Percentiles rank a stretch among this genome's conserved stretches.
These are phyloP conservation scores for Emergomyces orientalis DNA, from an alignment of 2,329 filamentous ascomycete species.

Conservation along the genomic window DNA sequence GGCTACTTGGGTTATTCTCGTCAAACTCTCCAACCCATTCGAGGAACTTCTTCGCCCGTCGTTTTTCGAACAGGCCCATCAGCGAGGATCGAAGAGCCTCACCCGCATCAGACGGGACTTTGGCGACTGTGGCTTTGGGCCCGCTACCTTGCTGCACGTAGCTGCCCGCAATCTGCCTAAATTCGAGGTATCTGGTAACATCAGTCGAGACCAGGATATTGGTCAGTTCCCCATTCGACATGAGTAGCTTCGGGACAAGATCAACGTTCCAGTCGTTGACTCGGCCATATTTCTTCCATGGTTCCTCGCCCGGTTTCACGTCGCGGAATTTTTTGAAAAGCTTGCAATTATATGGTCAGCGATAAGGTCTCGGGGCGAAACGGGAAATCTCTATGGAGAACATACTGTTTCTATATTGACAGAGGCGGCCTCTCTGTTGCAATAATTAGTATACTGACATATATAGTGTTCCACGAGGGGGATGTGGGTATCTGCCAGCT, in stretches of 20 bases:
- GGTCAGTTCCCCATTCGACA: conserved; percentile 96
- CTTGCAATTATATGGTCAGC: conserved; percentile 40
- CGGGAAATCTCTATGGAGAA: conserved; percentile 11
- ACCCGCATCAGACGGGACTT: conserved; percentile 85
- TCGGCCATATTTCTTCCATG: conserved; percentile 96
- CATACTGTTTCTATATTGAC: conserved; percentile 89
- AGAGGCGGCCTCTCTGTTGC: conserved; percentile 74
- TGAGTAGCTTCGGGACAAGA: conserved; percentile 93
- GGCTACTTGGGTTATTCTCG: conserved; percentile 67
- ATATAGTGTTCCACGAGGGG: conserved; percentile 15
- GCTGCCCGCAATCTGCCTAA: conserved; percentile 91
- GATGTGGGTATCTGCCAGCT: conserved; percentile 31
- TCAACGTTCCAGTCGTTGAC: conserved; percentile 99
- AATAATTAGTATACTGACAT: conserved; percentile 14
- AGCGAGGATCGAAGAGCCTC: conserved; percentile 87
- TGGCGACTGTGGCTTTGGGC: conserved; percentile 83
- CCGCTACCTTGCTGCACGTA: conserved; percentile 83
- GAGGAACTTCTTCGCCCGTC: conserved; percentile 90
- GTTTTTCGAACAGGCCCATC: conserved; percentile 98
- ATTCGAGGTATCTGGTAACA: conserved; percentile 78
- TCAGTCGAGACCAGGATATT: conserved; percentile 98
- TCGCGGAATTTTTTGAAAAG: conserved; percentile 97
- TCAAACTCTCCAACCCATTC: conserved; percentile 91
- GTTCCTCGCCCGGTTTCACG: conserved; percentile 67
- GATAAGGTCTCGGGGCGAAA: background rate